These are phyloP conservation scores for Hymenoscyphus scutula DNA, from an alignment of 2,329 filamentous ascomycete species.

Conservation along the genomic window DNA sequence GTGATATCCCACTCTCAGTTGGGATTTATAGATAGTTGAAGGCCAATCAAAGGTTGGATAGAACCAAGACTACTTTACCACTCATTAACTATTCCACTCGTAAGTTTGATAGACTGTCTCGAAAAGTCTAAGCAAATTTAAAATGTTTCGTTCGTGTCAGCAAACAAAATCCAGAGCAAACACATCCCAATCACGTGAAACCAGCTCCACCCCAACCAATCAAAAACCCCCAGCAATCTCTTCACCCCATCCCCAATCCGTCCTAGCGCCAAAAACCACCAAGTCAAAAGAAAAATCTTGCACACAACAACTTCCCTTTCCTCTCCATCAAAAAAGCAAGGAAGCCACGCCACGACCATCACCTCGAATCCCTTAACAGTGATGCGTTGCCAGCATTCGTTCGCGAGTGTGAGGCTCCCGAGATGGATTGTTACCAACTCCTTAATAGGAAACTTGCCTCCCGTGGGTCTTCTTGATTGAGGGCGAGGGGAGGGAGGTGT, in stretches of 20 bases:
- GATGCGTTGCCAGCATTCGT: constrained; percentile 65
- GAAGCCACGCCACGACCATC: constrained; percentile 68
- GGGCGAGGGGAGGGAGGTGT: constrained; percentile 69
- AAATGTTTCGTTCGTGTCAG: no score
- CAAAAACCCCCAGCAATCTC: background rate
- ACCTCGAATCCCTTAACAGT: constrained; percentile 55
- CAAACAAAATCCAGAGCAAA: no score
- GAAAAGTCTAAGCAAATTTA: no score
- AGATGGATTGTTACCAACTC: constrained; percentile 50
- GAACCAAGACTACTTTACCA: no score
- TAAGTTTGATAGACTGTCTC: no score
- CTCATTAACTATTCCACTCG: no score
- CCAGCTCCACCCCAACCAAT: background rate
- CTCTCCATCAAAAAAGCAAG: constrained; percentile 59
- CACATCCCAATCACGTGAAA: no score
- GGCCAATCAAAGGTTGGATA: no score
- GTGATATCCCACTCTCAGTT: no score
- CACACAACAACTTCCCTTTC: constrained; percentile 33
- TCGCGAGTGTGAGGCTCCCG: constrained; percentile 57
- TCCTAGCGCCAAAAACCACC: constrained; percentile 3
- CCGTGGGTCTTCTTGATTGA: constrained; percentile 69
- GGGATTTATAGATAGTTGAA: no score
- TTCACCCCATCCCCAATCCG: background rate
- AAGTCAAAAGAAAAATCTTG: constrained; percentile 16
- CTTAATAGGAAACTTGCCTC: constrained; percentile 69